Base-by-base conservation (phyloP, 345 rosid species). In the Dimocarpus longan region DNA sequence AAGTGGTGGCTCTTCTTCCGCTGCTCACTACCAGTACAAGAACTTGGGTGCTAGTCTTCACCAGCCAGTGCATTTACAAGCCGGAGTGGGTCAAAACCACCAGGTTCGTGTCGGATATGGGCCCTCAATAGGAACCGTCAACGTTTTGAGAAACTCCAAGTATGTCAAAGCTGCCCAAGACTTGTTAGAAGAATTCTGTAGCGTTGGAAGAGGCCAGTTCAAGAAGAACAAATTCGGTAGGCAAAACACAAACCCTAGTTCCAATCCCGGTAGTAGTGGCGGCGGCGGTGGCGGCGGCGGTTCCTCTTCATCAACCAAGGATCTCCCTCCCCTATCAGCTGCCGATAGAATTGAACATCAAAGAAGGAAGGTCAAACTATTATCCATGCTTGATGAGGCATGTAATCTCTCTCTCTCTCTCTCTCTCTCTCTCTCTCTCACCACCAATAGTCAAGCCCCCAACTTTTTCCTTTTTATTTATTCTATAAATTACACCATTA, bases 311-410 rank as follows among this genome's bases (percentile, higher is more conserved):
- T 82, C 90, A 0, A 79, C 89, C 5, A 90, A 87, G 48, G 95
- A 93, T 79, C 71, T 75, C 54, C 88, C 93, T 84, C 88, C 92
- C 57, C 82, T 91, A 64, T 90, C 98, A 63, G 91, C 95, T 2
- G 82, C 97, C 63, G 98, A 96, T 79, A 87, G 98, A 80, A 92
- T 92, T 88, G 98, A 96, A 79, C 94, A 92, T 86, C 99, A 96
- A 78, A 90, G 98, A 83, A 90, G 94, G 84, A 96, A 94, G 91
- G 97, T 87, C 91, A 96, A 94, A 83, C 91, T 96, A 56, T 78
- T 96, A 76, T 80, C 95, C 83, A 96, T 94, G 99, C 97, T 96
- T 85, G 99, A 96, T 80, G 98, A 96, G 99, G 99, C 93, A 94
- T 85, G 97, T 95, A 81, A 75, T 43, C 76, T 73, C 82, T 86